Base-by-base conservation (phyloP, 2,329 filamentous ascomycete species). In the Exserohilum turcica region DNA sequence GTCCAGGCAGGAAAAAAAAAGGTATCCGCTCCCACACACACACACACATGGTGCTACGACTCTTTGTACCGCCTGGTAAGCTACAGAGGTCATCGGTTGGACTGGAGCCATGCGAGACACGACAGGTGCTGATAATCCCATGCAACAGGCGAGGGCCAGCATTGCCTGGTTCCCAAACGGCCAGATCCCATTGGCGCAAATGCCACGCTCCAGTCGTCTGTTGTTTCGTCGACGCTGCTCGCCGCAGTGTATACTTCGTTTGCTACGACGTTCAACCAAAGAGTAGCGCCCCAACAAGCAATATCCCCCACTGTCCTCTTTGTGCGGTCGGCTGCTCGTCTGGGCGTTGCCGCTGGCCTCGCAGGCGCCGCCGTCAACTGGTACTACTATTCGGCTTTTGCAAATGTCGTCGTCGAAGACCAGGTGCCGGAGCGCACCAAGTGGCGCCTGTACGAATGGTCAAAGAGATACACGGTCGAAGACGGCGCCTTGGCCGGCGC, bases 11-110 rank as follows among this genome's bases (percentile, higher is more conserved):
- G 21, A 24, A 37, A 19, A 18, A 7, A 24, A 37, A 19, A 18
- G 27, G 12, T 33, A 31, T 42, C 28, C 18, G 46, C 21, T 44
- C 19, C 10, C 32, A n/a, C n/a, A n/a, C n/a, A n/a, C n/a, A n/a
- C n/a, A n/a, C 13, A 40, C 40, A 32, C 15, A 70, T 72, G 67
- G 66, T 66, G 2, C 32, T 70, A 32, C 57, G 66, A 47, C 56
- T 70, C 6, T 69, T 66, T 51, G 60, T 65, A 12, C 67, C 64
- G 48, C 63, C 65, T 51, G 66, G 67, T 70, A 60, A 33, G 62
- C 43, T n/a, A 32, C 28, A 3, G 24, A 10, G 1, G 10, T 7
- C 21, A 24, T 24, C 21, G 7, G 21, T 24, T 18, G 29, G 19
- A 31, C 5, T 29, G 16, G 27, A 42, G 19, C 33, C 8, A n/a